A percentile compares a stretch with the other conserved stretches of the same genome.
Evolutionary conservation across 2,329 filamentous ascomycete genomes (phyloP).

Genomic region (Aspergillus sp.): DNA sequence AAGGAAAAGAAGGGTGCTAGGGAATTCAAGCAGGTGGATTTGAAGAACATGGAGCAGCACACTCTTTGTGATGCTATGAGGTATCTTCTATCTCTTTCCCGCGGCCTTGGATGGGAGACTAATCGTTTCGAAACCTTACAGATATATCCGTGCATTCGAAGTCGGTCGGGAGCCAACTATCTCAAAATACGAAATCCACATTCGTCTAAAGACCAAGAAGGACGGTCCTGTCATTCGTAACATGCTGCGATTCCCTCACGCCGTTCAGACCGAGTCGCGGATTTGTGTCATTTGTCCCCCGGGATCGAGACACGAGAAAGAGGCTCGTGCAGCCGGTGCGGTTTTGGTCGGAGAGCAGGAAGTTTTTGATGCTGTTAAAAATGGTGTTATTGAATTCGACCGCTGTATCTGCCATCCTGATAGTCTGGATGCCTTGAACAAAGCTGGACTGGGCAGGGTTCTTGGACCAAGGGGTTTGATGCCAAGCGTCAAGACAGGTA

Average conservation of each 20-base stretch:
- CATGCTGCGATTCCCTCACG: conserved; percentile 80
- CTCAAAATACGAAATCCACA: conserved; percentile 82
- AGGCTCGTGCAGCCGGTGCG: conserved; percentile 74
- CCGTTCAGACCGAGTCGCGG: conserved; percentile 80
- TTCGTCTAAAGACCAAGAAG: conserved; percentile 78
- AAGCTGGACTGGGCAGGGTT: conserved; percentile 73
- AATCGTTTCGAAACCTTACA: conserved; percentile 30
- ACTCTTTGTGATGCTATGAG: conserved; percentile 90
- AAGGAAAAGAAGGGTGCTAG: conserved; percentile 61
- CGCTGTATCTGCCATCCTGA: conserved; percentile 79
- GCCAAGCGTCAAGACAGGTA: conserved; percentile 83
- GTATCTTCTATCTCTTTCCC: conserved; percentile 29
- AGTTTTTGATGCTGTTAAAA: conserved; percentile 73
- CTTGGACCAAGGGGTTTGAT: conserved; percentile 88
- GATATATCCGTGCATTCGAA: conserved; percentile 87
- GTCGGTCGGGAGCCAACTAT: conserved; percentile 70
- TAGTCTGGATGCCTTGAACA: conserved; percentile 72
- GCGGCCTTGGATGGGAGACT: conserved; percentile 2
- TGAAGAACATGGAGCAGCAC: conserved; percentile 67
- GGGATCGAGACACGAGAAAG: conserved; percentile 65
- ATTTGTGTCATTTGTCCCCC: conserved; percentile 92
- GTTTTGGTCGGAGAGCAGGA: conserved; percentile 78
- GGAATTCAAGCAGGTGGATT: conserved; percentile 58
- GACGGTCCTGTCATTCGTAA: conserved; percentile 84
- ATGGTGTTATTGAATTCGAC: conserved; percentile 80